Evolutionary conservation across 75 land plant species (phyloP), one percentile per base, ranked within the genome.

Genomic region (Ceratopteris richardii): DNA sequence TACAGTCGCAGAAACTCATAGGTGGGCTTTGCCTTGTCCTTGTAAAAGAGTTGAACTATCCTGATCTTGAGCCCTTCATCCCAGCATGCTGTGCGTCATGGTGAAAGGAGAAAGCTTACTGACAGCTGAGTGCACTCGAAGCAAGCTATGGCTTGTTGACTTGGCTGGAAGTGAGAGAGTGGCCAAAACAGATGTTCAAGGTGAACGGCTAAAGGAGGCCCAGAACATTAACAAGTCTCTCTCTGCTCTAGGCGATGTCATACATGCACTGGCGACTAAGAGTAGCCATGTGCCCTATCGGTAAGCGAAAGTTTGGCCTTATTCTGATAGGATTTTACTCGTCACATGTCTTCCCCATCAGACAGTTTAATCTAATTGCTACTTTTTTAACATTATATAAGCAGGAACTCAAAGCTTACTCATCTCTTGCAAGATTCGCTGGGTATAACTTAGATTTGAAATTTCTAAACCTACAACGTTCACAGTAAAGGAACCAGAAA

Each of bases 131-230:
- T 80, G 78, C 64, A 92, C 97, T 17, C 77, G 79, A 58, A 92
- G 97, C 84, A 92, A 92, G 72, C 82, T 92, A 16, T 92, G 97
- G 97, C 79, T 88, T 53, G 98, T 92, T 56, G 98, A 92, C 55
- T 75, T 92, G 54, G 98, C 98, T 10, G 95, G 95, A 21, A 91
- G 97, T 66, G 98, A 92, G 61, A 75, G 98, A 62, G 84, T 92
- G 25, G 84, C 82, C 56, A 88, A 82, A 54, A 88, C 91, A 46
- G 97, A 92, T 57, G 90, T 66, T 0, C 95, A 85, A 66, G 89
- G 97, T 0, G 97, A 92, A 2, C 69, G 97, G 42, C 87, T 92
- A 14, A 92, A 88, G 59, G 97, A 92, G 77, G 95, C 97, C 11
- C 89, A 92, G 54, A 82, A 71, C 59, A 92, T 92, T 48, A 92